Evolutionary conservation across 805 yeast genomes (phyloP).

Genomic region (Suhomyces kilbournensis): DNA sequence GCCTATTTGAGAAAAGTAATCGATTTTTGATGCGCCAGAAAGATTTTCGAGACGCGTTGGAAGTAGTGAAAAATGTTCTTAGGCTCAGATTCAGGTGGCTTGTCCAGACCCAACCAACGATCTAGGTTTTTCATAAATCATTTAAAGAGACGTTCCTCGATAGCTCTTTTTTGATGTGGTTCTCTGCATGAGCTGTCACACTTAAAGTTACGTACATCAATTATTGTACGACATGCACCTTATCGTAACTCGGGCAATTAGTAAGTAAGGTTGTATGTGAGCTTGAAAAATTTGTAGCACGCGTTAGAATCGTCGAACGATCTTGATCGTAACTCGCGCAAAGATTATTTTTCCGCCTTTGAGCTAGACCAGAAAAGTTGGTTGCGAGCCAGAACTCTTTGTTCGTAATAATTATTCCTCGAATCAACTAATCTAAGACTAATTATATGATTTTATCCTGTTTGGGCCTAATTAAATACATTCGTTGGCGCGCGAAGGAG

Average conservation of each 20-base stretch:
- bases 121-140: neutral
- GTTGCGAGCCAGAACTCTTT: neutral
- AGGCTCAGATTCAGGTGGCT: neutral
- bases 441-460: neutral
- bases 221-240: too few species aligned
- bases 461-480: constrained; percentile 1
- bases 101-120: neutral
- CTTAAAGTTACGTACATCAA: neutral
- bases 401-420: neutral
- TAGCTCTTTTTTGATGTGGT: neutral
- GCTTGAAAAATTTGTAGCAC: neutral
- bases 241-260: neutral
- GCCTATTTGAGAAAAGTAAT: neutral
- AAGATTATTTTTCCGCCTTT: neutral
- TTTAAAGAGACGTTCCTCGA: neutral
- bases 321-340: neutral
- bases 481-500: neutral
- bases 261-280: too few species aligned
- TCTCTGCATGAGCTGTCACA: neutral
- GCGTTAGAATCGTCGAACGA: neutral
- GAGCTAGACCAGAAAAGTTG: neutral
- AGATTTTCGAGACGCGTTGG: neutral
- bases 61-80: neutral
- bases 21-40: neutral
- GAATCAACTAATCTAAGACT: neutral